These are phyloP conservation scores for Euphorbia celastroides DNA, from an alignment of 441 rosid species.

Conservation along the genomic window DNA sequence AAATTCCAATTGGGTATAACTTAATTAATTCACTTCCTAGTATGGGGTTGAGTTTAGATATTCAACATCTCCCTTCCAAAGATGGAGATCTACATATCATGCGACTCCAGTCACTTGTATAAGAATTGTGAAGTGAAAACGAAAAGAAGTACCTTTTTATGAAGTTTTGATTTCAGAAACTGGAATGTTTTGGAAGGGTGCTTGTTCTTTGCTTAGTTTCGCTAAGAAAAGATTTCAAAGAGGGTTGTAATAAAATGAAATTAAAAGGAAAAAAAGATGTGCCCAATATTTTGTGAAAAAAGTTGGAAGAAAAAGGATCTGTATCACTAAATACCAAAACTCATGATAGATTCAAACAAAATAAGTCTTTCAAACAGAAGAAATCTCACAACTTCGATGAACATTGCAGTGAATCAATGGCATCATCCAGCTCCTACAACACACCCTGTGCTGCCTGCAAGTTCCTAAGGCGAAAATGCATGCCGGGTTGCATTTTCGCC, in stretches of 20 bases:
- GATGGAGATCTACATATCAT: background rate
- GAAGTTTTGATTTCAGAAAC: background rate
- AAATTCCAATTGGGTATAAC: constrained; percentile 6
- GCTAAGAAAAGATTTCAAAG: too few relatives aligned
- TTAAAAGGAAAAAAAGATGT: background rate
- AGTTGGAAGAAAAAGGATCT: background rate
- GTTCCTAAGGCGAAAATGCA: constrained; percentile 85
- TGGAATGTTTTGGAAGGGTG: background rate
- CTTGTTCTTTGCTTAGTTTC: background rate
- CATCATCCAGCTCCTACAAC: constrained; percentile 90
- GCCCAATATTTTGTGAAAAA: background rate
- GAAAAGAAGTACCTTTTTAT: background rate
- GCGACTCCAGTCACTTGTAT: too few relatives aligned
- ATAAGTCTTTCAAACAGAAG: background rate
- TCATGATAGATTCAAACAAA: background rate
- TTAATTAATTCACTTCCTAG: background rate
- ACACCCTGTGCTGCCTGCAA: constrained; percentile 99
- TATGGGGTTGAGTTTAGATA: background rate
- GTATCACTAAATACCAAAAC: constrained; percentile 5
- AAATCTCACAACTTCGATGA: constrained; percentile 22
- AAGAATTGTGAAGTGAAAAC: background rate
- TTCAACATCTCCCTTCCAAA: background rate
- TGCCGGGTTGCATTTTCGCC: constrained; percentile 89
- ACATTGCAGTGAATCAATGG: constrained; percentile 34
- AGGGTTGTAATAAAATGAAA: background rate